Conservation (phyloP, 1,284 basidiomycete genomes). For the Somion occarium region DNA sequence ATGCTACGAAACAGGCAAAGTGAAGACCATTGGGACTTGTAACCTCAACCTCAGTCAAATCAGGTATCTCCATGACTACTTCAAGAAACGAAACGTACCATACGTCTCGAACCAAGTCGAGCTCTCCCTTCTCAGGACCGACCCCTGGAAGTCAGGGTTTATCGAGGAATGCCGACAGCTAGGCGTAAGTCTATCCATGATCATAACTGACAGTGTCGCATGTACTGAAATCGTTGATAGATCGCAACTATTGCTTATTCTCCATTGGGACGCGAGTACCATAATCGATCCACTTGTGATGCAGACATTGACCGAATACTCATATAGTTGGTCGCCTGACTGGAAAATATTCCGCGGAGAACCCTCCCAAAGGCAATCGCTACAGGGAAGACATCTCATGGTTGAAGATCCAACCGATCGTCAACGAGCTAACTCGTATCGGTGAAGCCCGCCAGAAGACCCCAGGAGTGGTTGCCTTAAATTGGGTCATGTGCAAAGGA, state of each 20-base stretch:
- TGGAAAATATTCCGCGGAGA: neutral
- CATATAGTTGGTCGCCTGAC: neutral
- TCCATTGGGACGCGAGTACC: no score
- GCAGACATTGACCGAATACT: no score
- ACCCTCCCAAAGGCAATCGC: neutral
- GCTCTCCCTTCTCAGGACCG: neutral
- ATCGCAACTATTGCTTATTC: constrained; percentile 3
- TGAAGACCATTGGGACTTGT: constrained; percentile 1
- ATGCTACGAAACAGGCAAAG: neutral
- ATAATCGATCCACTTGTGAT: no score
- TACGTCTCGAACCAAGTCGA: constrained; percentile 1
- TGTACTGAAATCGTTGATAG: no score
- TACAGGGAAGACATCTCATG: neutral
- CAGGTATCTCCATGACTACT: neutral
- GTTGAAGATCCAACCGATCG: constrained; percentile 1
- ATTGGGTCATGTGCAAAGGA: constrained; percentile 5
- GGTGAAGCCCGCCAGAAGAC: neutral
- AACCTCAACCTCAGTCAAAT: neutral
- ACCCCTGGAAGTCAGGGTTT: neutral
- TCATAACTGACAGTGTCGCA: no score
- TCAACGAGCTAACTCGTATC: neutral
- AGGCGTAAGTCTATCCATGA: neutral
- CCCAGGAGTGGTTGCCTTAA: neutral
- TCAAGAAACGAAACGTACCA: constrained; percentile 1
- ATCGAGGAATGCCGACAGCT: neutral